phyloP scores from a whole-genome alignment of 2,329 filamentous ascomycete genomes.

The Xylariaceae sp. region DNA sequence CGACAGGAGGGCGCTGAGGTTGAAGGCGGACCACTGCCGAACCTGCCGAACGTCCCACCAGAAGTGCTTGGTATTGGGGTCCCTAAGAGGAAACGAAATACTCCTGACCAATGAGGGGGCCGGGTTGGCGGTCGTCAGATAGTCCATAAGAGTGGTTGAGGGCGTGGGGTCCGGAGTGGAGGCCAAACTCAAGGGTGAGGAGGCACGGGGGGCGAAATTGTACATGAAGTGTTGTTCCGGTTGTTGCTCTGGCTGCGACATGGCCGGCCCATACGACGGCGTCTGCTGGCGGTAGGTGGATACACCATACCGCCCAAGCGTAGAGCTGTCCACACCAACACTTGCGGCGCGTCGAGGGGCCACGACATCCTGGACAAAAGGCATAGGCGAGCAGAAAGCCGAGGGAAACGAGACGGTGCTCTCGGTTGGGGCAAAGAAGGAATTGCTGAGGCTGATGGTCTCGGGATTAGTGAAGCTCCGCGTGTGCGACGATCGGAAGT shows the following conservation, averaged over 20 bases:
- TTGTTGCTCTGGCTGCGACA: slow-evolving; percentile 29
- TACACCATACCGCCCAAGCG: slow-evolving; percentile 68
- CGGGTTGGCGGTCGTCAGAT: slow-evolving; percentile 75
- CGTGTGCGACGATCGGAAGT: slow-evolving; percentile 43
- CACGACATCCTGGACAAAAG: slow-evolving; percentile 46
- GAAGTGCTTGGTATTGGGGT: slow-evolving; percentile 71
- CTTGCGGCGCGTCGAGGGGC: slow-evolving; percentile 56
- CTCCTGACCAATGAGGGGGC: slow-evolving; percentile 76
- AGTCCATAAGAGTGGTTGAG: slow-evolving; percentile 67
- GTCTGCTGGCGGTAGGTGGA: slow-evolving; percentile 78
- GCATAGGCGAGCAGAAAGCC: slow-evolving; percentile 61
- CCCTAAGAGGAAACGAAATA: slow-evolving; percentile 62
- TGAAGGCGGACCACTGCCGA: slow-evolving; percentile 77
- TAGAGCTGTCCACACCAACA: slow-evolving; percentile 60
- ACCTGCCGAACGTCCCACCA: slow-evolving; percentile 96
- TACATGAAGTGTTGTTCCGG: slow-evolving; percentile 45
- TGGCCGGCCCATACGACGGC: slow-evolving; percentile 46
- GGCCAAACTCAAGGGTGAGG: slow-evolving; percentile 33
- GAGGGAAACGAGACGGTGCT: slow-evolving; percentile 32
- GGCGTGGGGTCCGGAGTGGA: slow-evolving; percentile 42
- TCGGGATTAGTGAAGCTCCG: slow-evolving; percentile 60
- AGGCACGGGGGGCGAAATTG: slow-evolving; percentile 42
- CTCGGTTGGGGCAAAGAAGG: slow-evolving; percentile 35
- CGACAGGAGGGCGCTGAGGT: slow-evolving; percentile 61
- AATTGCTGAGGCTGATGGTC: slow-evolving; percentile 37